Evolutionary conservation across 192 early-diverging fungal genomes (phyloP).

Genomic region (Chytriomyces hyalinus): DNA sequence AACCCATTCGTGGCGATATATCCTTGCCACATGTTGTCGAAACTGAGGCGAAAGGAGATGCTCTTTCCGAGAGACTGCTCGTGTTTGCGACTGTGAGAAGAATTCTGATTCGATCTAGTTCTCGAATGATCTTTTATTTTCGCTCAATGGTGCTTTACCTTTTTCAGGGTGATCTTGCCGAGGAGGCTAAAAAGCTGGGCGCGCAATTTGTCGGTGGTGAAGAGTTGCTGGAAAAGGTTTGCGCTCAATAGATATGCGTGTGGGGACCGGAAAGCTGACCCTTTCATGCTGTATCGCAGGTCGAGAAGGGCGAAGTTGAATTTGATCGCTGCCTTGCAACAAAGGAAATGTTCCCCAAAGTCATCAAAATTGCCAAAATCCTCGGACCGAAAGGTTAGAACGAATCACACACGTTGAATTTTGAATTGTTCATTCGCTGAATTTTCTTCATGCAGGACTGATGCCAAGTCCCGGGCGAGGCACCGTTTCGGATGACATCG

Average conservation of each 20-base stretch:
- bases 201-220: conserved; percentile 84
- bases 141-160: neutral
- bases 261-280: neutral
- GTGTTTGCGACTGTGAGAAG: conserved; percentile 80
- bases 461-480: conserved; percentile 81
- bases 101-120: conserved; percentile 8
- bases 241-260: conserved; percentile 25
- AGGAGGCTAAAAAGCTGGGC: conserved; percentile 79
- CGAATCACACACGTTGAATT: neutral
- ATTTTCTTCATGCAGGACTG: conserved; percentile 50
- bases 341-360: conserved; percentile 84
- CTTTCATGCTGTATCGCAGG: conserved; percentile 8
- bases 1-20: conserved; percentile 82
- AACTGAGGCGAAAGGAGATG: conserved; percentile 44
- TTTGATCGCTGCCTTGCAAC: conserved; percentile 90
- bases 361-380: conserved; percentile 85
- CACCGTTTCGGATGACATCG: conserved; percentile 82
- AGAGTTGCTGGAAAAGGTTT: conserved; percentile 77
- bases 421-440: neutral
- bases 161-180: conserved; percentile 72
- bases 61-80: conserved; percentile 51
- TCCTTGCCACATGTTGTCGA: conserved; percentile 69
- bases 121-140: neutral
- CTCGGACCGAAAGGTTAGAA: conserved; percentile 80
- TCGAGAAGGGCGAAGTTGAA: conserved; percentile 61